These are phyloP conservation scores for Nelumbo lutea DNA, from an alignment of 164 flowering plant genomes.

Conservation along the genomic window DNA sequence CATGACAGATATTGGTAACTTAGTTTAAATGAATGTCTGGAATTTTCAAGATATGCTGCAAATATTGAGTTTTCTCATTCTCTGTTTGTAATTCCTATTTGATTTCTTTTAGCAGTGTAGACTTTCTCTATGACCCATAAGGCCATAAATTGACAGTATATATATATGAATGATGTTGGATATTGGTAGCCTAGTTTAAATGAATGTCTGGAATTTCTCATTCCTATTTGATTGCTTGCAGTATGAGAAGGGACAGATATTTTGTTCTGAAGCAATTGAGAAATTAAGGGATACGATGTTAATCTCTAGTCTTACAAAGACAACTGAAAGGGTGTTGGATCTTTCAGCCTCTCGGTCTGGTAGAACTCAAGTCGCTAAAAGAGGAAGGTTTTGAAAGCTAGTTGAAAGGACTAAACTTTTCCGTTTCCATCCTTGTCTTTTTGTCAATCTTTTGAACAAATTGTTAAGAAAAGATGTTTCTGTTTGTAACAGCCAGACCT, in stretches of 20 bases:
- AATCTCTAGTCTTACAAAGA: slow-evolving; percentile 21
- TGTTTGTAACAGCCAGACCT: neutral
- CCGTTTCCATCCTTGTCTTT: neutral
- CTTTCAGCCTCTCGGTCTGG: slow-evolving; percentile 12
- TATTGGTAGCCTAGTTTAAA: too few species aligned
- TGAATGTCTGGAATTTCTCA: neutral
- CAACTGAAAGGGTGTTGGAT: slow-evolving; percentile 24
- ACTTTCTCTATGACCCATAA: too few species aligned
- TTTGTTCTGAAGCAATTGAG: slow-evolving; percentile 17
- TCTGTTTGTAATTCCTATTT: neutral
- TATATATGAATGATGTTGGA: too few species aligned
- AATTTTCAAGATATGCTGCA: neutral
- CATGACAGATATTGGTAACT: too few species aligned
- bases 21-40: neutral
- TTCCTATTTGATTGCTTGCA: slow-evolving; percentile 14
- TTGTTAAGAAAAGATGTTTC: neutral
- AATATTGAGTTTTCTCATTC: neutral
- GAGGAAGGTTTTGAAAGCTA: slow-evolving; percentile 9
- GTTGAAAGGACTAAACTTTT: neutral
- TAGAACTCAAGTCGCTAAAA: slow-evolving; percentile 9
- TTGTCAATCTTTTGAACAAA: neutral
- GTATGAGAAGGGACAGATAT: slow-evolving; percentile 29
- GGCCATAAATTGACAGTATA: too few species aligned
- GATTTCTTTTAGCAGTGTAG: slow-evolving; percentile 22
- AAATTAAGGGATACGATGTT: slow-evolving; percentile 31